Evolutionary conservation across 2,329 filamentous ascomycete species (phyloP).

Genomic region (Aspergillus carbonarius): DNA sequence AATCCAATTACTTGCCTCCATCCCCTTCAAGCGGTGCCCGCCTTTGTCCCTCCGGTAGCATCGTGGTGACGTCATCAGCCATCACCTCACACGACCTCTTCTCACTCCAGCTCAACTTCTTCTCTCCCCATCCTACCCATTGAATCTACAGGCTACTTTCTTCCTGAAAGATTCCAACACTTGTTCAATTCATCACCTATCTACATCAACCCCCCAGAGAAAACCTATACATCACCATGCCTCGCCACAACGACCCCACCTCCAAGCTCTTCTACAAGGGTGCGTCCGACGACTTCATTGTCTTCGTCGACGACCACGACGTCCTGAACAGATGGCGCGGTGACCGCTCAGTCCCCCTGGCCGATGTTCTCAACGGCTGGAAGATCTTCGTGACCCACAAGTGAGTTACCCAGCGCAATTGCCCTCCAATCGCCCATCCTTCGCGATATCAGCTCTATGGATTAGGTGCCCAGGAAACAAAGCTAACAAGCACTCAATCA

Average conservation of each 20-base stretch:
- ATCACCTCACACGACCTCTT: slow-evolving; percentile 12
- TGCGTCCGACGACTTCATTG: slow-evolving; percentile 65
- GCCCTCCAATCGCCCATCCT: neutral
- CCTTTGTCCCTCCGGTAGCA: slow-evolving; percentile 4
- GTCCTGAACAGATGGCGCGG: slow-evolving; percentile 76
- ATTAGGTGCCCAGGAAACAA: neutral
- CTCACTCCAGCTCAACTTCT: neutral
- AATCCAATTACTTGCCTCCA: neutral
- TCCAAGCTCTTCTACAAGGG: slow-evolving; percentile 87
- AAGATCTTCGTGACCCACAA: slow-evolving; percentile 88
- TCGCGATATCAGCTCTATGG: neutral
- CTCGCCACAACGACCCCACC: slow-evolving; percentile 68
- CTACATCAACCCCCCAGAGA: slow-evolving; percentile 4
- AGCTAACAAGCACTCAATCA: neutral
- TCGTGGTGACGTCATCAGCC: slow-evolving; percentile 24
- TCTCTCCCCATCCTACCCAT: neutral
- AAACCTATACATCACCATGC: slow-evolving; percentile 50
- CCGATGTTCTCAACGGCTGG: slow-evolving; percentile 82
- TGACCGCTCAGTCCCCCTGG: slow-evolving; percentile 75
- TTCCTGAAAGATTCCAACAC: neutral
- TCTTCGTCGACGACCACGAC: slow-evolving; percentile 52
- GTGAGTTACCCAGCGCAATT: slow-evolving; percentile 55
- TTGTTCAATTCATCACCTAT: neutral
- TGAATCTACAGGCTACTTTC: neutral
- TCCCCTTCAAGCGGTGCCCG: neutral